Evolutionary conservation across 179 eudicot species (phyloP).

Genomic region (Actinidia arguta): DNA sequence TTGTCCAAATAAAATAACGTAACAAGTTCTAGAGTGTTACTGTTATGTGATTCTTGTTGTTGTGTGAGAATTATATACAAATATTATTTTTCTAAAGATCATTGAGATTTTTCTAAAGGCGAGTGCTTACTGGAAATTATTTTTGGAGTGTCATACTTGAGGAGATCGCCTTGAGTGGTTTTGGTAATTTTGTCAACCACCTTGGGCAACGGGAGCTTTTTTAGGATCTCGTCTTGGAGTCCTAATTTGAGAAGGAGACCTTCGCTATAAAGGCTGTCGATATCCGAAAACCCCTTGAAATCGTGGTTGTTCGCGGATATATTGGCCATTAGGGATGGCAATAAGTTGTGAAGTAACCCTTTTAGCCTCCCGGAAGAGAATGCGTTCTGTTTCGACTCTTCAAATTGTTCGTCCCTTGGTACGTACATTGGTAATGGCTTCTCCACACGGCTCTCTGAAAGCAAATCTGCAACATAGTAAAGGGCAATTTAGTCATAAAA

Average conservation of each 20-base stretch:
- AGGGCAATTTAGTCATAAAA: background rate
- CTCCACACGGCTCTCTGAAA: conserved; percentile 86
- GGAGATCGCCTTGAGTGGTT: conserved; percentile 65
- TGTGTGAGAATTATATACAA: no score
- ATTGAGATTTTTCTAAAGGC: no score
- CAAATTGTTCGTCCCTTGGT: conserved; percentile 94
- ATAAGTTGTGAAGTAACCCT: conserved; percentile 78
- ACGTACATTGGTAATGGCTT: conserved; percentile 88
- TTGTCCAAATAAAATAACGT: no score
- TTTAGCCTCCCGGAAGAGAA: conserved; percentile 83
- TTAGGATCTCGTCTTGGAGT: conserved; percentile 73
- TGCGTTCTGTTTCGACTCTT: conserved; percentile 75
- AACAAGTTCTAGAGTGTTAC: no score
- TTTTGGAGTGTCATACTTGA: conserved; percentile 83
- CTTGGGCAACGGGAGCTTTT: conserved; percentile 65
- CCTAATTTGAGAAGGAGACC: conserved; percentile 80
- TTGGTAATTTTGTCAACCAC: conserved; percentile 58
- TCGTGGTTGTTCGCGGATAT: conserved; percentile 76
- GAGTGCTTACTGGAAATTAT: conserved; percentile 71
- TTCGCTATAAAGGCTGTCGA: conserved; percentile 85
- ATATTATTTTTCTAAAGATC: no score
- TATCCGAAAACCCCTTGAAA: conserved; percentile 77
- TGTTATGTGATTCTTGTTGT: no score
- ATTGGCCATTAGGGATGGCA: conserved; percentile 76
- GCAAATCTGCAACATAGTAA: conserved; percentile 43